These are phyloP conservation scores for Phoma sp. DNA, from an alignment of 2,329 filamentous ascomycete genomes.

Conservation along the genomic window DNA sequence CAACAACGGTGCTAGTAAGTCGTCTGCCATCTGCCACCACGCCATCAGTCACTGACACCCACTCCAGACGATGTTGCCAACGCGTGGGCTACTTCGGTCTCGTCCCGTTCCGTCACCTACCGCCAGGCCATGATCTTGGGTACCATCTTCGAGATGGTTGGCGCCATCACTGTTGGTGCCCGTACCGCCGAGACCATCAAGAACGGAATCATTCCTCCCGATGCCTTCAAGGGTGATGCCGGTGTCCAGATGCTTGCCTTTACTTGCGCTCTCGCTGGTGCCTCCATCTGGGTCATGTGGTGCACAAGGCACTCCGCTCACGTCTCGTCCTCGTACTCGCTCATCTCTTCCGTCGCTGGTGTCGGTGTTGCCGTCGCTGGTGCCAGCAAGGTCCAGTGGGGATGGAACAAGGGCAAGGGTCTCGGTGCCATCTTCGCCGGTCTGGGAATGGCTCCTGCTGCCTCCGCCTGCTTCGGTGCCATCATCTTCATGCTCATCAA, in stretches of 20 bases:
- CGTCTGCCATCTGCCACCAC: not conserved
- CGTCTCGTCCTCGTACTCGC: constrained; percentile 63
- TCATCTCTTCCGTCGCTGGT: constrained; percentile 57
- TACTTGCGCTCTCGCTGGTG: constrained; percentile 66
- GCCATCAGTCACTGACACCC: constrained; percentile 14
- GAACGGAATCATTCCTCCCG: constrained; percentile 65
- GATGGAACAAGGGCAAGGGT: constrained; percentile 68
- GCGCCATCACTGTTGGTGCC: constrained; percentile 52
- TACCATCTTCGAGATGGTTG: constrained; percentile 56
- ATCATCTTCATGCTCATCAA: constrained; percentile 78
- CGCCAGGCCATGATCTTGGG: constrained; percentile 63
- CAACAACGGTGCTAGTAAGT: constrained; percentile 80
- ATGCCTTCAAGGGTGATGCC: constrained; percentile 54
- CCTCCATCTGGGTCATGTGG: constrained; percentile 80
- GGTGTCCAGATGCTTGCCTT: constrained; percentile 62
- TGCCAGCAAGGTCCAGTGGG: constrained; percentile 62
- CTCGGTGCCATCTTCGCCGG: constrained; percentile 68
- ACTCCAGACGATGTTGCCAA: constrained; percentile 81
- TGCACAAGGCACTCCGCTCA: constrained; percentile 76
- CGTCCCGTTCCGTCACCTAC: constrained; percentile 77
- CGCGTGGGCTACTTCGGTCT: constrained; percentile 81
- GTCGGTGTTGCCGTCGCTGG: constrained; percentile 63
- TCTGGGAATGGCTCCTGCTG: constrained; percentile 72
- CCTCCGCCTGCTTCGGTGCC: constrained; percentile 69
- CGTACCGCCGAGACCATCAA: constrained; percentile 77